phyloP scores from a whole-genome alignment of 2,329 filamentous ascomycete genomes.

The Botrytis cinerea region DNA sequence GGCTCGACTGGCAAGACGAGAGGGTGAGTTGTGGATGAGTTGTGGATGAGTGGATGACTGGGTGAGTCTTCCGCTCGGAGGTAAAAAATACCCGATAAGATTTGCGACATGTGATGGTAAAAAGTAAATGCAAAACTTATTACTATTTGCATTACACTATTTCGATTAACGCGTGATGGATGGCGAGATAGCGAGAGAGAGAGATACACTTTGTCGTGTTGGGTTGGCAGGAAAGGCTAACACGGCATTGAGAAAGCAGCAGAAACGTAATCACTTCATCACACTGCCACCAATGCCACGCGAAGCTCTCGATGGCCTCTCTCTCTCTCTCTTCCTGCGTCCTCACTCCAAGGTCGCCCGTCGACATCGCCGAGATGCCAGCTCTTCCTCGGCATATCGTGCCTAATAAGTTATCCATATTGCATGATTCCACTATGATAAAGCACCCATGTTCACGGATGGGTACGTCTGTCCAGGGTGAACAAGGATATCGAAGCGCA shows the following conservation, averaged over 20 bases:
- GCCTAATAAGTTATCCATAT: slow-evolving; percentile 8
- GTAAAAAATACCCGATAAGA: neutral
- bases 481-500: slow-evolving; percentile 1
- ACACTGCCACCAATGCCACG: neutral
- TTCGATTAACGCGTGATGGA: too few relatives aligned
- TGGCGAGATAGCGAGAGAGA: too few relatives aligned
- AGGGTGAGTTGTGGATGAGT: neutral
- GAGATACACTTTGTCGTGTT: neutral
- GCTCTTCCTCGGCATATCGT: neutral
- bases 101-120: slow-evolving; percentile 9
- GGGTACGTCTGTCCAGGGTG: neutral
- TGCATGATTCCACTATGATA: neutral
- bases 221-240: neutral
- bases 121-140: neutral
- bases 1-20: neutral
- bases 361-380: neutral
- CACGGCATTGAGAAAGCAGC: slow-evolving; percentile 1
- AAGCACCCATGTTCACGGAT: neutral
- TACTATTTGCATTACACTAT: too few relatives aligned
- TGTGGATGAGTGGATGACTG: neutral
- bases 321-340: neutral
- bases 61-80: neutral
- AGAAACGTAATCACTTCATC: neutral
- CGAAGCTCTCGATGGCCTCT: neutral
- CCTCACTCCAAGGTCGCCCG: neutral